Evolutionary conservation across 768 basidiomycete genomes (phyloP).

Genomic region (Leucocoprinus leucothites): DNA sequence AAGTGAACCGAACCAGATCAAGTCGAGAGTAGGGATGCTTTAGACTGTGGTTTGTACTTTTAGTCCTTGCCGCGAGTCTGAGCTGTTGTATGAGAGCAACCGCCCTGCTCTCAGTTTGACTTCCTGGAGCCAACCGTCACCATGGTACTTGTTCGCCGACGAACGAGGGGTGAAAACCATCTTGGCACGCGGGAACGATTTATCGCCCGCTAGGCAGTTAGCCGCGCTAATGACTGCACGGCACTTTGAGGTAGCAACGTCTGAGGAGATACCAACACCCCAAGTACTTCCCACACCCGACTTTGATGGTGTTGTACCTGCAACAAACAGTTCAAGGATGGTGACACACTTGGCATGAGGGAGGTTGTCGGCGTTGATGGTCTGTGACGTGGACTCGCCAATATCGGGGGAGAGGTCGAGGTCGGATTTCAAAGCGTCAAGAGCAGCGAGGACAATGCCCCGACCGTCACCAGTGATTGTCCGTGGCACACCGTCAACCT

Average conservation of each 20-base stretch:
- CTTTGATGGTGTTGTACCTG: slow-evolving; percentile 63
- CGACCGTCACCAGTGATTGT: slow-evolving; percentile 90
- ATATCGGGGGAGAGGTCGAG: slow-evolving; percentile 79
- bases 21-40: not conserved
- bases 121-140: slow-evolving; percentile 20
- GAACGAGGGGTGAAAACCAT: slow-evolving; percentile 23
- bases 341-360: slow-evolving; percentile 82
- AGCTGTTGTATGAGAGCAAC: slow-evolving; percentile 7
- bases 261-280: slow-evolving; percentile 90
- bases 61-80: slow-evolving; percentile 1
- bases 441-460: slow-evolving; percentile 88
- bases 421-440: slow-evolving; percentile 80
- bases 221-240: slow-evolving; percentile 87
- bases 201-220: slow-evolving; percentile 74
- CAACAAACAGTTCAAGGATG: slow-evolving; percentile 84
- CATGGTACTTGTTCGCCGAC: slow-evolving; percentile 1
- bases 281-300: slow-evolving; percentile 56
- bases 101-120: slow-evolving; percentile 22
- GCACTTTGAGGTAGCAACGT: slow-evolving; percentile 86
- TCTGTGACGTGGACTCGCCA: slow-evolving; percentile 90
- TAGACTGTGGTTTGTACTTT: slow-evolving; percentile 12
- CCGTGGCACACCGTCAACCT: slow-evolving; percentile 77
- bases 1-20: slow-evolving; percentile 1
- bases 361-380: slow-evolving; percentile 76
- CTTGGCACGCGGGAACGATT: slow-evolving; percentile 46